Conservation (phyloP, 305 asterid species). For the Fraxinus floribunda region DNA sequence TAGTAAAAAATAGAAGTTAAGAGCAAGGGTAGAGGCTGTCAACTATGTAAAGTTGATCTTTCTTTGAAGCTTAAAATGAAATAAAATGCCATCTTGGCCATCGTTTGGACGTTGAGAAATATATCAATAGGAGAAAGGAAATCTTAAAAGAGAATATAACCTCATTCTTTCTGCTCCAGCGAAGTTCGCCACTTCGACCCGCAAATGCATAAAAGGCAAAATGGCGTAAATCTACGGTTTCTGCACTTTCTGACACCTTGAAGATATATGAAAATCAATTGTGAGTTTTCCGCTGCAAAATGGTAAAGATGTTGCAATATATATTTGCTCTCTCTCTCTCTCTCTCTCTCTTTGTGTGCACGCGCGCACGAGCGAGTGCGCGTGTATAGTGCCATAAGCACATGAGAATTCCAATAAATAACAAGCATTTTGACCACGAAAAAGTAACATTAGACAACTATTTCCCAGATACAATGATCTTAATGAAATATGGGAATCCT, state of each 20-base stretch:
- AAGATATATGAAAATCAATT: conserved; percentile 22
- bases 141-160: conserved; percentile 28
- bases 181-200: conserved; percentile 81
- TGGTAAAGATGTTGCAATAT: conserved; percentile 2
- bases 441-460: background rate
- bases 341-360: background rate
- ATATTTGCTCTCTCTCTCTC: background rate
- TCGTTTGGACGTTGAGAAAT: conserved; percentile 7
- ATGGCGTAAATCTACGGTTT: conserved; percentile 75
- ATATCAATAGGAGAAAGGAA: conserved; percentile 22
- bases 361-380: background rate
- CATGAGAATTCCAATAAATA: conserved; percentile 7
- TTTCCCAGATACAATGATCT: background rate
- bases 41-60: background rate
- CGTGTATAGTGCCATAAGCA: background rate
- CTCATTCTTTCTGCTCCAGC: conserved; percentile 89
- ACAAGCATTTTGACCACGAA: background rate
- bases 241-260: conserved; percentile 71
- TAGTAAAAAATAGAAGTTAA: background rate
- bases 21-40: background rate
- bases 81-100: background rate
- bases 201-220: conserved; percentile 92
- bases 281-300: conserved; percentile 19
- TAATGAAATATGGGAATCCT: background rate
- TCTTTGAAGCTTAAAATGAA: background rate